These are phyloP conservation scores for Lithocarpus polystachyus DNA, from an alignment of 306 rosid genomes.

Conservation along the genomic window DNA sequence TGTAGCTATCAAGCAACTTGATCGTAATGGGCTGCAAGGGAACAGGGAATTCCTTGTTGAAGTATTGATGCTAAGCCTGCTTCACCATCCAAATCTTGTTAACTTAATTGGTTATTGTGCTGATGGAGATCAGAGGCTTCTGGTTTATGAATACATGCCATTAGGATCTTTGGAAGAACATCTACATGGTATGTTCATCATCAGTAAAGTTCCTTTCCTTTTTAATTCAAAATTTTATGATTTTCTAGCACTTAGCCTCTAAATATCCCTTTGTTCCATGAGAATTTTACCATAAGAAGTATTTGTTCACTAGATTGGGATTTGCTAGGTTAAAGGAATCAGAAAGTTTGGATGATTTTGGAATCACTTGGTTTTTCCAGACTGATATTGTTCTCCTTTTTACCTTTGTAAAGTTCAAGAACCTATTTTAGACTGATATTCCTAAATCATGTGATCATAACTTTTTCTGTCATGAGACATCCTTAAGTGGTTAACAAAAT, in stretches of 20 bases:
- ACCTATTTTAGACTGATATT: neutral
- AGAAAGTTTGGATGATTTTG: neutral
- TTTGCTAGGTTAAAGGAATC: neutral
- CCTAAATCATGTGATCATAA: neutral
- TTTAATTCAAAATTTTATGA: neutral
- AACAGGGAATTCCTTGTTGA: constrained; percentile 61
- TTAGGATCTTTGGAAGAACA: constrained; percentile 58
- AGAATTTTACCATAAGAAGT: neutral
- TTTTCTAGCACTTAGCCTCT: neutral
- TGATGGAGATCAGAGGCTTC: constrained; percentile 62
- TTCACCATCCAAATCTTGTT: constrained; percentile 61
- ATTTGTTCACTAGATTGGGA: neutral
- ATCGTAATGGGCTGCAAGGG: constrained; percentile 60
- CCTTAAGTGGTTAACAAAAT: neutral
- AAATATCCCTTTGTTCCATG: neutral
- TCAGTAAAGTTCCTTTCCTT: neutral
- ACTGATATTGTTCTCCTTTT: neutral
- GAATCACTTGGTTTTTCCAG: neutral
- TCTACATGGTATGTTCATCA: constrained; percentile 38
- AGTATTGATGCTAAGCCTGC: constrained; percentile 55
- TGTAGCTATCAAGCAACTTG: constrained; percentile 57
- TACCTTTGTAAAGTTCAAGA: neutral
- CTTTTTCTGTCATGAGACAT: neutral
- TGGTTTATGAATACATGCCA: constrained; percentile 59
- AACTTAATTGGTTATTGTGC: constrained; percentile 56